phyloP scores from a whole-genome alignment of 2,329 filamentous ascomycete genomes.

The Myrmaecium sp. region DNA sequence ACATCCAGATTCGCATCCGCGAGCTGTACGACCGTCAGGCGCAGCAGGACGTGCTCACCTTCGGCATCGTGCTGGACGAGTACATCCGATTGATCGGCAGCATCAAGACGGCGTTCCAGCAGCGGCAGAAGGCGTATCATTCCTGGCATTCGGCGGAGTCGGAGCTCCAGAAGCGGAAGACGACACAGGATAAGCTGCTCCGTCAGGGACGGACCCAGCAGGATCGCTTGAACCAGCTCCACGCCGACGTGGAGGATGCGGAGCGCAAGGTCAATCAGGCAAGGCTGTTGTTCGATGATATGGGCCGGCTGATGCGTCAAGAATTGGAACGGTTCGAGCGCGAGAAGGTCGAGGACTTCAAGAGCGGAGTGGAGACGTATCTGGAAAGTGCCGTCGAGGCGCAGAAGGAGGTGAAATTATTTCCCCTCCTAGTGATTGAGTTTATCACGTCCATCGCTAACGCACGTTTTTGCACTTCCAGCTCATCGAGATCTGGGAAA shows the following conservation, averaged over 20 bases:
- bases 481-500: slow-evolving; percentile 90
- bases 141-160: slow-evolving; percentile 84
- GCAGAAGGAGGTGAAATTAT: slow-evolving; percentile 71
- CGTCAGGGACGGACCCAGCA: slow-evolving; percentile 91
- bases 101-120: slow-evolving; percentile 80
- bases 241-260: slow-evolving; percentile 84
- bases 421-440: background rate
- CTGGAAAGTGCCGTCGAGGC: slow-evolving; percentile 93
- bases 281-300: slow-evolving; percentile 82
- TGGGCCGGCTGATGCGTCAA: slow-evolving; percentile 80
- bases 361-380: slow-evolving; percentile 89
- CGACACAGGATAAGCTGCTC: slow-evolving; percentile 83
- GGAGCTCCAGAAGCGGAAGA: slow-evolving; percentile 77
- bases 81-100: slow-evolving; percentile 93
- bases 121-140: slow-evolving; percentile 91
- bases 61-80: slow-evolving; percentile 95
- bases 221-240: slow-evolving; percentile 81
- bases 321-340: slow-evolving; percentile 89
- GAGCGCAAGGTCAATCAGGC: slow-evolving; percentile 88
- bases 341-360: slow-evolving; percentile 98
- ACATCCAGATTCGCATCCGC: slow-evolving; percentile 81
- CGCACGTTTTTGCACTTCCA: slow-evolving; percentile 13
- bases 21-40: slow-evolving; percentile 95
- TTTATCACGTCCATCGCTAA: slow-evolving; percentile 3
- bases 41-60: slow-evolving; percentile 87